A percentile compares a stretch with the other conserved stretches of the same genome.
These are phyloP conservation scores for Aspergillus sp. DNA, from an alignment of 2,329 filamentous ascomycete genomes.

Conservation along the genomic window DNA sequence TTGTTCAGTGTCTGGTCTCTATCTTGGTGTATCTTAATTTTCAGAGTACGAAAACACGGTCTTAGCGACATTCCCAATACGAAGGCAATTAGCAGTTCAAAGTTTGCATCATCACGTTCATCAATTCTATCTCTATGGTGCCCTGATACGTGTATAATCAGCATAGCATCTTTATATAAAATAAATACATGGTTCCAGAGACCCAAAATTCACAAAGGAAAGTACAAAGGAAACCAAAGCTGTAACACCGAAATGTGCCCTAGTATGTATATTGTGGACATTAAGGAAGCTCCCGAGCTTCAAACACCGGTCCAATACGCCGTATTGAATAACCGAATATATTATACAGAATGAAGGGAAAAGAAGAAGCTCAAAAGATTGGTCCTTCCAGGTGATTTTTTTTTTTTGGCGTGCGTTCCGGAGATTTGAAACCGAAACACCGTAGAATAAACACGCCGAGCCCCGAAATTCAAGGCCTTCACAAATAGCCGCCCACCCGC, in stretches of 20 bases:
- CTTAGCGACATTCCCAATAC: neutral
- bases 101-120: neutral
- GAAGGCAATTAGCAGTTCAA: too few species aligned
- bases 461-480: slow-evolving; percentile 20
- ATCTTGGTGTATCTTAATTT: too few species aligned
- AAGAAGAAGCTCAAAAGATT: slow-evolving; percentile 4
- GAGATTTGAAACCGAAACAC: neutral
- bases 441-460: slow-evolving; percentile 23
- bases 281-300: neutral
- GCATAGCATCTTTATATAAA: neutral
- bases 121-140: slow-evolving; percentile 5
- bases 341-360: slow-evolving; percentile 20
- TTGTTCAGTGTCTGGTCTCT: too few species aligned
- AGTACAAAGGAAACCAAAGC: slow-evolving; percentile 5
- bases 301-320: slow-evolving; percentile 18
- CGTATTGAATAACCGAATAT: slow-evolving; percentile 17
- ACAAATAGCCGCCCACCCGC: slow-evolving; percentile 10
- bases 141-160: slow-evolving; percentile 4
- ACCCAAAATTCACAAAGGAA: neutral
- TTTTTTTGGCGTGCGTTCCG: neutral
- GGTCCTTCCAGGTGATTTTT: slow-evolving; percentile 9
- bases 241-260: slow-evolving; percentile 17
- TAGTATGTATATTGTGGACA: slow-evolving; percentile 1
- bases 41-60: too few species aligned
- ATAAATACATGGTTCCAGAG: neutral